These are phyloP conservation scores for Melaleuca quinquenervia DNA, from an alignment of 345 rosid genomes.

Conservation along the genomic window DNA sequence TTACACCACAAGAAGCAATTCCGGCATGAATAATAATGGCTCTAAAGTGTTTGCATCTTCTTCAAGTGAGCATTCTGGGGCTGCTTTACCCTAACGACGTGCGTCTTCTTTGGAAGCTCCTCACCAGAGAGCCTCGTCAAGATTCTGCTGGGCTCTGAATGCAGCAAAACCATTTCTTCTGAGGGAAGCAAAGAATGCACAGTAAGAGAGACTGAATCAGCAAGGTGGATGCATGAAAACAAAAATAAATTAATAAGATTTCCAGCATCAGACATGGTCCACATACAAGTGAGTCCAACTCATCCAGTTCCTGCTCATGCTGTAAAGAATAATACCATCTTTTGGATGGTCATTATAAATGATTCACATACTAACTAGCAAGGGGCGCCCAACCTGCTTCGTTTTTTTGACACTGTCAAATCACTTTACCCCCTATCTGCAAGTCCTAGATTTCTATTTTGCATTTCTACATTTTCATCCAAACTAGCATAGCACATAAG, in stretches of 20 bases:
- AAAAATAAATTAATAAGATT: not conserved
- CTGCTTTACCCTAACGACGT: not conserved
- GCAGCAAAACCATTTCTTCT: slow-evolving; percentile 98
- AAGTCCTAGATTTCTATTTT: not conserved
- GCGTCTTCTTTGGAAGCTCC: not conserved
- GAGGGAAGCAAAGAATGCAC: slow-evolving; percentile 7
- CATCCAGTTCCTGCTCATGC: not conserved
- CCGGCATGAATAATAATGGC: not conserved
- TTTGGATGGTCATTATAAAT: not conserved
- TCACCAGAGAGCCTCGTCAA: slow-evolving; percentile 15
- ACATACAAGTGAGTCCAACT: not conserved
- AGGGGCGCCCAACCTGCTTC: not conserved
- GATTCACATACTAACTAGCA: not conserved
- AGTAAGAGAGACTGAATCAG: not conserved
- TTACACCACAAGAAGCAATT: not conserved
- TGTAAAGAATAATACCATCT: not conserved
- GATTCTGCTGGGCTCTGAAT: slow-evolving; percentile 56
- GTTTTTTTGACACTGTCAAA: not conserved
- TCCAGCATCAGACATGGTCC: not conserved
- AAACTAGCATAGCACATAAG: not conserved
- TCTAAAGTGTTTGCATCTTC: not conserved
- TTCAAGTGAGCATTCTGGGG: not conserved
- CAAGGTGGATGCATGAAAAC: not conserved
- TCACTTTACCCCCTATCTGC: not conserved
- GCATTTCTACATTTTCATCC: not conserved